Evolutionary conservation across 2,329 filamentous ascomycete genomes (phyloP).

Genomic region (Phyllosticta capitalensis): DNA sequence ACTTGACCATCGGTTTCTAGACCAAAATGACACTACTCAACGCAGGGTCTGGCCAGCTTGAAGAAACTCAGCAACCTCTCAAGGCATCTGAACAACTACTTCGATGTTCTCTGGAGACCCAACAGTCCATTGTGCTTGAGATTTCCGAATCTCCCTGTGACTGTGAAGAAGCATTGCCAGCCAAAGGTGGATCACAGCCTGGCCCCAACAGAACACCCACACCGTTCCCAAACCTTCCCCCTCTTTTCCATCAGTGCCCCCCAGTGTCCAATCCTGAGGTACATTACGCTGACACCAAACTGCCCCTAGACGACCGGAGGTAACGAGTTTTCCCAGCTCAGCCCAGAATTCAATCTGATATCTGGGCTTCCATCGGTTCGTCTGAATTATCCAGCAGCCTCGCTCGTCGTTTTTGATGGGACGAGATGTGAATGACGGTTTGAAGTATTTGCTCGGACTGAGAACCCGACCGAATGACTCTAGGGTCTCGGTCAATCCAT

Average conservation of each 20-base stretch:
- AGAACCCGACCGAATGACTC: not conserved
- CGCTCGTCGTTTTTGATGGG: conserved; percentile 44
- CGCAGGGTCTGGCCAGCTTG: not conserved
- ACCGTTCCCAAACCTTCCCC: conserved; percentile 34
- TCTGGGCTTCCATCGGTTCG: conserved; percentile 42
- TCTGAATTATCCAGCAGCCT: conserved; percentile 66
- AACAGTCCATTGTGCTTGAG: conserved; percentile 1
- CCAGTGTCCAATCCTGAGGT: conserved; percentile 32
- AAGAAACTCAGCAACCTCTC: not conserved
- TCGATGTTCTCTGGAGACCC: conserved; percentile 39
- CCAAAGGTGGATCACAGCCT: conserved; percentile 60
- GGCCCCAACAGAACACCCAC: conserved; percentile 69
- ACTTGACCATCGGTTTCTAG: too few relatives aligned
- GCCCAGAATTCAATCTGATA: conserved; percentile 50
- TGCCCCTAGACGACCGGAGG: conserved; percentile 50
- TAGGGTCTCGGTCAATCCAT: conserved; percentile 1
- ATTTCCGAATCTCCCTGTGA: conserved; percentile 3
- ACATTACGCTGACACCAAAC: conserved; percentile 30
- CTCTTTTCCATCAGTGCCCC: conserved; percentile 19
- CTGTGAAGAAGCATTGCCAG: conserved; percentile 21
- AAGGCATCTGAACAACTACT: conserved; percentile 44
- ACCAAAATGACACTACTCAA: too few relatives aligned
- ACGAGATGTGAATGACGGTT: conserved; percentile 9
- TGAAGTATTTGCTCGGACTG: conserved; percentile 14
- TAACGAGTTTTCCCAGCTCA: conserved; percentile 51